These are phyloP conservation scores for Haplosporangium gracile DNA, from an alignment of 192 early-diverging fungal species.

Conservation along the genomic window DNA sequence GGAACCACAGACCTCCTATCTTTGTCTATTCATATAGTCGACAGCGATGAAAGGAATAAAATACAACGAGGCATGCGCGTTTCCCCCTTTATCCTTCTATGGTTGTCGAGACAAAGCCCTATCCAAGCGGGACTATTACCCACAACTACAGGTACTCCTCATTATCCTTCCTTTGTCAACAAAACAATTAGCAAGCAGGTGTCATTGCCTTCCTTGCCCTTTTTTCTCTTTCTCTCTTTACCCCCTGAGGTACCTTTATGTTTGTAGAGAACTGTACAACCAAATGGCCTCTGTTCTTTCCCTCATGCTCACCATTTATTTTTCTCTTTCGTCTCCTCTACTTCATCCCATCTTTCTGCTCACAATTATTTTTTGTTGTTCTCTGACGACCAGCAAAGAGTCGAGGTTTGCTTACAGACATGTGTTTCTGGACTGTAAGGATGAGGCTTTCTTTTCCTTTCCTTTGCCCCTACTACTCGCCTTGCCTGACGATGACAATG, in stretches of 20 bases:
- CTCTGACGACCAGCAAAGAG: not conserved
- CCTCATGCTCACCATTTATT: not conserved
- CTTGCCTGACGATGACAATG: not conserved
- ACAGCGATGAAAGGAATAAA: not conserved
- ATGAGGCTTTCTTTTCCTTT: not conserved
- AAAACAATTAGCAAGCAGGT: not conserved
- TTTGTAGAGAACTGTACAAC: conserved; percentile 6
- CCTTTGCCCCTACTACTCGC: not conserved
- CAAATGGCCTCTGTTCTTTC: not conserved
- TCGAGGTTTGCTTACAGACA: not conserved
- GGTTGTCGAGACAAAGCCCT: not conserved
- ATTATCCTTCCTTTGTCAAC: not conserved
- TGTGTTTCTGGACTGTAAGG: not conserved
- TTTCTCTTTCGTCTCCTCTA: not conserved
- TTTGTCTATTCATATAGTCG: not conserved
- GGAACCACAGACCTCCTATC: not conserved
- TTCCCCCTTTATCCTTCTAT: not conserved
- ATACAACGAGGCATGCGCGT: not conserved
- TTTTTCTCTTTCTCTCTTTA: not conserved
- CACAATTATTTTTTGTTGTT: not conserved
- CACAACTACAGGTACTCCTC: too few relatives aligned
- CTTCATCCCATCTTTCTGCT: not conserved
- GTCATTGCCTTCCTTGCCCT: not conserved
- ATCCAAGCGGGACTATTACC: not conserved
- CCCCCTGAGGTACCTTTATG: not conserved